Percentiles rank a stretch among this genome's conserved stretches.
phyloP scores from a whole-genome alignment of 768 basidiomycete species.

The Kwoniella dejecticola region DNA sequence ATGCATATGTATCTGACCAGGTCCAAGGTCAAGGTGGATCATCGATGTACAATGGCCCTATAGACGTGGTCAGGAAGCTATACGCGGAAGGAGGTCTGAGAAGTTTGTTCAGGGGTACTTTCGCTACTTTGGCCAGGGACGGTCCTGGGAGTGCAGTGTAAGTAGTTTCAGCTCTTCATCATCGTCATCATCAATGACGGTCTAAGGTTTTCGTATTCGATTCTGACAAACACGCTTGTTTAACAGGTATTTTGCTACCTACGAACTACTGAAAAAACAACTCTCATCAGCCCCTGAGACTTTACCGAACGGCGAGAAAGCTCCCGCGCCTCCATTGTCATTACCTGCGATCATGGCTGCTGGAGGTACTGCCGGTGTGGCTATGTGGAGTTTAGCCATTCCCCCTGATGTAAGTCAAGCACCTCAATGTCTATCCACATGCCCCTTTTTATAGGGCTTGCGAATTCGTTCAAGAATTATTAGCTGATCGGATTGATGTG shows the following conservation, averaged over 20 bases:
- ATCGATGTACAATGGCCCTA: constrained; percentile 74
- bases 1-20: constrained; percentile 58
- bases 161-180: too few relatives aligned
- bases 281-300: constrained; percentile 60
- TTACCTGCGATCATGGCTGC: constrained; percentile 84
- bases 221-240: background rate
- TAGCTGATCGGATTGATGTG: background rate
- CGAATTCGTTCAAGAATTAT: too few relatives aligned
- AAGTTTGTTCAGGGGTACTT: constrained; percentile 88
- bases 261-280: constrained; percentile 87
- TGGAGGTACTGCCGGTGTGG: constrained; percentile 91
- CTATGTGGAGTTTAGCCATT: constrained; percentile 97
- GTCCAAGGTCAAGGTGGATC: constrained; percentile 81
- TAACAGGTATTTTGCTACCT: constrained; percentile 88
- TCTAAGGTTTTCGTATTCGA: constrained; percentile 2
- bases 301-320: constrained; percentile 45
- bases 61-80: constrained; percentile 84
- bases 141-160: constrained; percentile 96
- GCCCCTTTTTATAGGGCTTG: too few relatives aligned
- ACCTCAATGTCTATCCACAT: background rate
- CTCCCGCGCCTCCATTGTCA: constrained; percentile 77
- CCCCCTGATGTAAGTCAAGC: constrained; percentile 79
- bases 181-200: background rate
- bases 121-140: constrained; percentile 91
- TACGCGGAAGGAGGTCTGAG: constrained; percentile 91